These are phyloP conservation scores for Lodderomyces orthopsilosis DNA, from an alignment of 1,139 yeast genomes.

Conservation along the genomic window DNA sequence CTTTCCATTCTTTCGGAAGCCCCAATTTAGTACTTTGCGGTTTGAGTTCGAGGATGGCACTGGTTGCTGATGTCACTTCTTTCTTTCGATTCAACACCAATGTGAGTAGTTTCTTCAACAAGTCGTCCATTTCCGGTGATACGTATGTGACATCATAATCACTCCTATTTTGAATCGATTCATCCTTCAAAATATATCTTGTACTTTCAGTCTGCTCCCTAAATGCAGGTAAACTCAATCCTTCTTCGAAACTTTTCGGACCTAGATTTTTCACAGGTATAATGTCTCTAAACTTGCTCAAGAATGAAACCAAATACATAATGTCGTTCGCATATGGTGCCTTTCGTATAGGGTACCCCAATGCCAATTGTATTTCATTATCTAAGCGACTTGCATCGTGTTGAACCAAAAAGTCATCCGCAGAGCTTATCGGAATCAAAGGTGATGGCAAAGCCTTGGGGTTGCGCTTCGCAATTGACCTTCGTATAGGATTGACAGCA, in stretches of 20 bases:
- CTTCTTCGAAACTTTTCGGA: slow-evolving; percentile 52
- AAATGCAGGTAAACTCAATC: slow-evolving; percentile 37
- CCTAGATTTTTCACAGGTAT: slow-evolving; percentile 24
- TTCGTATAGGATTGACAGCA: not conserved
- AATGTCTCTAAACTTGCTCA: slow-evolving; percentile 41
- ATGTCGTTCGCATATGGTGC: slow-evolving; percentile 48
- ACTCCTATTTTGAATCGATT: slow-evolving; percentile 7
- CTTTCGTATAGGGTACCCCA: slow-evolving; percentile 28
- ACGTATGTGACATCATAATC: slow-evolving; percentile 18
- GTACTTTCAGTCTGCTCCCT: slow-evolving; percentile 4
- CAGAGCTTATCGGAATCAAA: slow-evolving; percentile 1
- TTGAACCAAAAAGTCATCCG: not conserved
- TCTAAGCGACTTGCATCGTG: not conserved
- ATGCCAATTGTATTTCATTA: slow-evolving; percentile 19
- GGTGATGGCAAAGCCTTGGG: slow-evolving; percentile 5
- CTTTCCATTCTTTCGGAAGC: slow-evolving; percentile 47
- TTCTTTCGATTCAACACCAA: slow-evolving; percentile 43
- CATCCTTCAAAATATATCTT: not conserved
- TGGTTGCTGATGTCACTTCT: slow-evolving; percentile 26
- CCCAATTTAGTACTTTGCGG: slow-evolving; percentile 33
- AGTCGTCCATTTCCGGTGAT: slow-evolving; percentile 32
- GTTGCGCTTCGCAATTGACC: not conserved
- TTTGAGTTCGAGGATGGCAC: slow-evolving; percentile 44
- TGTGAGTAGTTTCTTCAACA: slow-evolving; percentile 36
- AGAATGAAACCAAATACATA: slow-evolving; percentile 39